phyloP scores from a whole-genome alignment of 179 eudicot species.

The Camellia oleifera region DNA sequence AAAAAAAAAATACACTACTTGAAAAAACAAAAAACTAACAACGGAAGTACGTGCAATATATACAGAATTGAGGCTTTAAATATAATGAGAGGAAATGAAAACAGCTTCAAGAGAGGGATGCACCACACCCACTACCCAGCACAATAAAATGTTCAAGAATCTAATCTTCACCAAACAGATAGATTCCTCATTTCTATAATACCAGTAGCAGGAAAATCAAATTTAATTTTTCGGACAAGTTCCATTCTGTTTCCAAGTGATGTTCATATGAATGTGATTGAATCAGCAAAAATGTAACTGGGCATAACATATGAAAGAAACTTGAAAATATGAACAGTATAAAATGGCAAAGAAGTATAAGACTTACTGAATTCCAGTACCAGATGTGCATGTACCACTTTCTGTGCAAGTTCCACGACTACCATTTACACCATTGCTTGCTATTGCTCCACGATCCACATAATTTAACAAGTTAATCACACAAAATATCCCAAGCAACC shows the following conservation, averaged over 20 bases:
- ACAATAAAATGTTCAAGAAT: background rate
- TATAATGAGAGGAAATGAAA: background rate
- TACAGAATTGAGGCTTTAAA: no score
- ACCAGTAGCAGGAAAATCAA: background rate
- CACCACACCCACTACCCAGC: background rate
- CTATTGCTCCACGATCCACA: conserved; percentile 93
- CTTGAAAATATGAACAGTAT: background rate
- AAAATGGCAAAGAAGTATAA: background rate
- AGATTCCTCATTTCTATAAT: background rate
- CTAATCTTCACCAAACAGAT: background rate
- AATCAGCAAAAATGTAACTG: background rate
- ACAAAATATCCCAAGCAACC: conserved; percentile 78
- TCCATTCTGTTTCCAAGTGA: background rate
- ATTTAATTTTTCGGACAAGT: background rate
- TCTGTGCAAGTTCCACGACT: conserved; percentile 48
- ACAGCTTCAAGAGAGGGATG: background rate
- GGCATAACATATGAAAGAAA: background rate
- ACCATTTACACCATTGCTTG: conserved; percentile 97
- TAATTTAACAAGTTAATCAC: conserved; percentile 83
- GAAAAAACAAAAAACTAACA: background rate
- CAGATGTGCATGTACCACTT: conserved; percentile 63
- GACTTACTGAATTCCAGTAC: conserved; percentile 95
- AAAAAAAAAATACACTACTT: background rate
- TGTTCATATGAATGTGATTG: background rate
- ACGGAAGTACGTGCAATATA: background rate